Evolutionary conservation across 2,329 filamentous ascomycete species (phyloP), one percentile per base, ranked within the genome.

Genomic region (Thielaviopsis ethacetica): DNA sequence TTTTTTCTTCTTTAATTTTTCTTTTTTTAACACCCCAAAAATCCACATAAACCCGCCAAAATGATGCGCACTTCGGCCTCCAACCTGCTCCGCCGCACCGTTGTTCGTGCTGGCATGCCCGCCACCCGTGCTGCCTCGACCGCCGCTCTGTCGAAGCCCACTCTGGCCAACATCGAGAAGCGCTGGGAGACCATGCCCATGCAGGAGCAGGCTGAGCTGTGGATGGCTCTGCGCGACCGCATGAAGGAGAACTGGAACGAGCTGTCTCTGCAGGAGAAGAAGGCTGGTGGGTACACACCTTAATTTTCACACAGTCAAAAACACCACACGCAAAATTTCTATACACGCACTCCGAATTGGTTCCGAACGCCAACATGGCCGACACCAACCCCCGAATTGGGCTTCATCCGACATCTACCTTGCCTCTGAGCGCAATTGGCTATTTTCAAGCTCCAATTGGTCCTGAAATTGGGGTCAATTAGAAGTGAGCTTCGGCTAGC

Each of bases 161-260:
- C 89, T 61, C 83, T 98, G 69, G 88, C 89, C 75, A 90, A 95
- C 76, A 97, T 98, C 71, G 93, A 98, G 84, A 96, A 95, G 85
- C 82, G 93, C 79, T 98, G 93, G 93, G 93, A 98, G 79, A 82
- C 79, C 64, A 91, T 97, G 88, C 91, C 91, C 62, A 89, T 93
- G 64, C 90, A 95, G 80, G 93, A 98, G 82, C 93, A 98, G 83
- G 93, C 93, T 66, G 93, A 98, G 71, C 79, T 98, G 68, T 98
- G 93, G 93, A 98, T 98, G 93, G 80, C 86, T 67, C 80, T 98
- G 73, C 84, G 93, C 74, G 93, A 98, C 77, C 86, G 93, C 71
- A 98, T 98, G 93, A 96, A 95, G 87, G 84, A 82, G 68, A 90
- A 89, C 79, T 98, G 93, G 93, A 82, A 85, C 70, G 89, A 97